These are phyloP conservation scores for Larix sibirica DNA, from an alignment of 83 land plant genomes.

Conservation along the genomic window DNA sequence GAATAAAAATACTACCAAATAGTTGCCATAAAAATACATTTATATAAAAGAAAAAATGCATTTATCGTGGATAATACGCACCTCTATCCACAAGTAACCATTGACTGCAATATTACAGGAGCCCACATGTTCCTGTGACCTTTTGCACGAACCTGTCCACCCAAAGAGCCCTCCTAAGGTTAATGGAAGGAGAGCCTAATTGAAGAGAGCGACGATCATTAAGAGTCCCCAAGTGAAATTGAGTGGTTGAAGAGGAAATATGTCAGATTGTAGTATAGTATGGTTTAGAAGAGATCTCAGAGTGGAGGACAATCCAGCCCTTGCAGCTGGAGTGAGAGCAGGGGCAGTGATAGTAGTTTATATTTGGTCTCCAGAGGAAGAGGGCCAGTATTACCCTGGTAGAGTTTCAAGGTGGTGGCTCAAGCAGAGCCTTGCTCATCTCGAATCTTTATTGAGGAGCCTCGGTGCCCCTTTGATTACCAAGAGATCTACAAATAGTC, in stretches of 20 bases:
- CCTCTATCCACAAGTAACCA: neutral
- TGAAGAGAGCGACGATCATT: constrained; percentile 10
- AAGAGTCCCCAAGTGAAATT: neutral
- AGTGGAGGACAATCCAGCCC: constrained; percentile 91
- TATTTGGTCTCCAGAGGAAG: constrained; percentile 94
- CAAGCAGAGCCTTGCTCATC: constrained; percentile 71
- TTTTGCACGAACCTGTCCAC: neutral
- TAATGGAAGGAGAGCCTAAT: constrained; percentile 13
- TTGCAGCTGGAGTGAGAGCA: constrained; percentile 81
- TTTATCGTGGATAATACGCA: constrained; percentile 5
- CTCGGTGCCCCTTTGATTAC: constrained; percentile 75
- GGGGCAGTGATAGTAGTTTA: constrained; percentile 75
- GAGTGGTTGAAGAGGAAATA: neutral
- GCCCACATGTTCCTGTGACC: neutral
- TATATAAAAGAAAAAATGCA: neutral
- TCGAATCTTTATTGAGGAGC: constrained; percentile 60
- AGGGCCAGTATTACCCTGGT: constrained; percentile 80
- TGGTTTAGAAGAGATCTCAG: constrained; percentile 96
- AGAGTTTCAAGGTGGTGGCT: constrained; percentile 98
- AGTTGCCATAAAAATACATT: neutral
- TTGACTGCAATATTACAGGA: neutral
- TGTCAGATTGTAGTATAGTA: constrained; percentile 67
- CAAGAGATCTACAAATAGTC: constrained; percentile 56
- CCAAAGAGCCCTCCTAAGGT: neutral
- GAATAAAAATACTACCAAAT: neutral